phyloP scores from a whole-genome alignment of 495 filamentous ascomycete species.

The Extremus antarcticus region DNA sequence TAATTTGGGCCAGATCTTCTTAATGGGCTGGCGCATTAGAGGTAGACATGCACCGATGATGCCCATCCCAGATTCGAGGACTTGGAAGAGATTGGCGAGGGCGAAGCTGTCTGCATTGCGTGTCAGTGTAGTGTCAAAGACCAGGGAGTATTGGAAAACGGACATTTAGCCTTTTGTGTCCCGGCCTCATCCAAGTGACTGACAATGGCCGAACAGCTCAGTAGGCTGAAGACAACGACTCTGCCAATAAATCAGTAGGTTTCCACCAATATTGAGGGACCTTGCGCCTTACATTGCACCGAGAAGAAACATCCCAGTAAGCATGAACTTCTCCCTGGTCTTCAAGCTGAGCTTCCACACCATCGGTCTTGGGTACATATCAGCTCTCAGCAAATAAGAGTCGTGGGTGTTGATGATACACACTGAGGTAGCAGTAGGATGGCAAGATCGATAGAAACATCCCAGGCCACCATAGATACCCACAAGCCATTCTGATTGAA shows the following conservation, averaged over 20 bases:
- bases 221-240: constrained; percentile 3
- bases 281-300: constrained; percentile 3
- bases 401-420: too few species aligned
- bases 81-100: constrained; percentile 2
- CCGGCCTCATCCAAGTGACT: not conserved
- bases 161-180: not conserved
- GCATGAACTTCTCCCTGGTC: constrained; percentile 1
- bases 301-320: constrained; percentile 2
- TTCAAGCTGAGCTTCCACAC: constrained; percentile 3
- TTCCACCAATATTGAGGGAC: too few species aligned
- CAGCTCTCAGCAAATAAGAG: too few species aligned
- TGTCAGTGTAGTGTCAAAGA: not conserved
- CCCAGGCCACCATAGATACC: constrained; percentile 6
- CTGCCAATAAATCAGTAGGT: too few species aligned
- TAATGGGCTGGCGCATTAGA: constrained; percentile 2
- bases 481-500: constrained; percentile 1
- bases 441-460: constrained; percentile 9
- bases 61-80: constrained; percentile 6
- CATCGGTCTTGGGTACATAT: too few species aligned
- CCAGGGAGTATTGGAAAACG: too few species aligned
- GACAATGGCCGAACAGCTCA: constrained; percentile 8
- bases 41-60: constrained; percentile 9
- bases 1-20: too few species aligned
- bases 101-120: not conserved
- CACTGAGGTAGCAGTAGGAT: not conserved